Conservation (phyloP, 768 basidiomycete species). For the Tulasnella sp. region DNA sequence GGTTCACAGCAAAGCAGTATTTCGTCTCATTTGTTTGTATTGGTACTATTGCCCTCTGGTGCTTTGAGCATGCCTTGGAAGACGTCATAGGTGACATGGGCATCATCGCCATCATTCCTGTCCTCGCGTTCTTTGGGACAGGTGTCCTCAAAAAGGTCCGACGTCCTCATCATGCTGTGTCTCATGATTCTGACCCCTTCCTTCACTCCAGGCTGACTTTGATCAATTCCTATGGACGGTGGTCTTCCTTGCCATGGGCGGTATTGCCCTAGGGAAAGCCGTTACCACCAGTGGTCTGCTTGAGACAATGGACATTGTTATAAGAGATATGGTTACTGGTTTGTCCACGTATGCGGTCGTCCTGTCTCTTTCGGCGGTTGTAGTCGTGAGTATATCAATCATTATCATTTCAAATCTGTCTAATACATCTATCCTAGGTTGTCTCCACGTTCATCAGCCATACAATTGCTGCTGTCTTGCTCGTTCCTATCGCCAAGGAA, state of each 20-base stretch:
- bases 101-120: slow-evolving; percentile 83
- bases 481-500: slow-evolving; percentile 92
- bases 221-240: slow-evolving; percentile 91
- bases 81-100: slow-evolving; percentile 87
- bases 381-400: slow-evolving; percentile 40
- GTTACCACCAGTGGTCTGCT: slow-evolving; percentile 82
- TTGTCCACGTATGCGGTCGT: slow-evolving; percentile 56
- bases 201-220: slow-evolving; percentile 65
- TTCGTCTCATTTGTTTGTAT: slow-evolving; percentile 79
- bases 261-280: slow-evolving; percentile 89
- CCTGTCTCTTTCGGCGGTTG: slow-evolving; percentile 51
- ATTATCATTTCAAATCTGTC: slow-evolving; percentile 21
- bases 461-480: slow-evolving; percentile 88
- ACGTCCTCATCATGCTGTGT: neutral
- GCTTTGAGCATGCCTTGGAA: slow-evolving; percentile 68
- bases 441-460: slow-evolving; percentile 95
- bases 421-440: slow-evolving; percentile 35
- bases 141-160: slow-evolving; percentile 84
- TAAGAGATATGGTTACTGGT: slow-evolving; percentile 47
- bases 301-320: slow-evolving; percentile 53
- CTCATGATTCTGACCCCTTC: neutral
- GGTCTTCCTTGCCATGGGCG: slow-evolving; percentile 95
- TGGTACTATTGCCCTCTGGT: slow-evolving; percentile 81
- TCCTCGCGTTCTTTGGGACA: slow-evolving; percentile 87
- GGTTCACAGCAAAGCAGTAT: slow-evolving; percentile 73